phyloP scores from a whole-genome alignment of 306 rosid species.

The Quercus agrifolia region DNA sequence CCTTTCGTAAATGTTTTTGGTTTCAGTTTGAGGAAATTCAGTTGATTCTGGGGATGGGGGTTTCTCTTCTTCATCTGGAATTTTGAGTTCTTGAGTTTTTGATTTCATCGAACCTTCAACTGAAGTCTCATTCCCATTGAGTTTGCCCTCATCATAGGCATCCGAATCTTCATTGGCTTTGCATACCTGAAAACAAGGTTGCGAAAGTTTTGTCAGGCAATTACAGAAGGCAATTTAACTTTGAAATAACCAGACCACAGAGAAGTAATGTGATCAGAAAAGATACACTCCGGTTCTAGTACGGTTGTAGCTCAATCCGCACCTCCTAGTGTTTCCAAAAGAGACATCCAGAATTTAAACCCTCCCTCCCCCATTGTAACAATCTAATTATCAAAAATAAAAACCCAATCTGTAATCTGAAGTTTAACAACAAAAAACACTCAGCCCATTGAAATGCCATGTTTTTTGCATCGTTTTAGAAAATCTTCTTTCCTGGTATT shows the following conservation, averaged over 20 bases:
- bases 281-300: too few species aligned
- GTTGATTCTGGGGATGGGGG: slow-evolving; percentile 23
- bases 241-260: background rate
- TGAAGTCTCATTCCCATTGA: slow-evolving; percentile 4
- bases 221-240: background rate
- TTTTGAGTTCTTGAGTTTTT: slow-evolving; percentile 12
- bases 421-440: background rate
- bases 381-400: too few species aligned
- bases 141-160: slow-evolving; percentile 40
- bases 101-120: slow-evolving; percentile 14
- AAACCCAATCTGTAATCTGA: background rate
- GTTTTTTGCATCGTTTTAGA: background rate
- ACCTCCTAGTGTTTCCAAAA: too few species aligned
- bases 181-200: slow-evolving; percentile 42
- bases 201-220: slow-evolving; percentile 4
- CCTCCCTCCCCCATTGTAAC: too few species aligned
- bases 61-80: slow-evolving; percentile 36
- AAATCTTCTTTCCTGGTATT: background rate
- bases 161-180: slow-evolving; percentile 63
- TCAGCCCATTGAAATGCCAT: background rate
- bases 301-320: too few species aligned
- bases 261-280: background rate
- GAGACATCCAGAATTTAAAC: too few species aligned
- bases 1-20: slow-evolving; percentile 42
- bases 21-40: slow-evolving; percentile 22